Conservation (phyloP, 306 rosid genomes). For the Glycyrrhiza uralensis region DNA sequence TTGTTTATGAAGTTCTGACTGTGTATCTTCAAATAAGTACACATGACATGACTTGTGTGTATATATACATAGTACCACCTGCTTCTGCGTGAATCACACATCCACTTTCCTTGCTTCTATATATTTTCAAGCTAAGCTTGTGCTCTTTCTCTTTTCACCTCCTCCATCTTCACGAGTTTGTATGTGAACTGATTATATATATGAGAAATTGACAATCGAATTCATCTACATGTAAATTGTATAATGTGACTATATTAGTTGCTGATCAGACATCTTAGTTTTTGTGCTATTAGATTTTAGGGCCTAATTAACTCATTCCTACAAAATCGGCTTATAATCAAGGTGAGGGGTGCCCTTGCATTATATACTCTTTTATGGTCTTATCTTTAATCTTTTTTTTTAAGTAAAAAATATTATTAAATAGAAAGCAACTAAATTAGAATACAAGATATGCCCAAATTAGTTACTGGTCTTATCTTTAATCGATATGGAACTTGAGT, state of each 20-base stretch:
- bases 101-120: conserved; percentile 13
- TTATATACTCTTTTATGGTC: no score
- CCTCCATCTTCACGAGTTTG: neutral
- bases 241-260: neutral
- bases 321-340: no score
- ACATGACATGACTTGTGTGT: neutral
- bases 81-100: neutral
- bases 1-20: conserved; percentile 15
- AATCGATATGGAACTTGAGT: no score
- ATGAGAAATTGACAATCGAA: conserved; percentile 1
- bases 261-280: no score
- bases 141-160: neutral
- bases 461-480: no score
- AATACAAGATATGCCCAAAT: no score
- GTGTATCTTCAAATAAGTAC: conserved; percentile 6
- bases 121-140: conserved; percentile 17
- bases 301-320: no score
- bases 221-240: neutral
- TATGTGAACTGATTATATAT: neutral
- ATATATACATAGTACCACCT: neutral
- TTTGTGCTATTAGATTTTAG: no score
- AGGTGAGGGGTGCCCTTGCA: no score
- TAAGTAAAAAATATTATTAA: no score
- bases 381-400: no score
- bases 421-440: no score